Base-by-base conservation (phyloP, 768 basidiomycete genomes). In the Jaapia argillacea region DNA sequence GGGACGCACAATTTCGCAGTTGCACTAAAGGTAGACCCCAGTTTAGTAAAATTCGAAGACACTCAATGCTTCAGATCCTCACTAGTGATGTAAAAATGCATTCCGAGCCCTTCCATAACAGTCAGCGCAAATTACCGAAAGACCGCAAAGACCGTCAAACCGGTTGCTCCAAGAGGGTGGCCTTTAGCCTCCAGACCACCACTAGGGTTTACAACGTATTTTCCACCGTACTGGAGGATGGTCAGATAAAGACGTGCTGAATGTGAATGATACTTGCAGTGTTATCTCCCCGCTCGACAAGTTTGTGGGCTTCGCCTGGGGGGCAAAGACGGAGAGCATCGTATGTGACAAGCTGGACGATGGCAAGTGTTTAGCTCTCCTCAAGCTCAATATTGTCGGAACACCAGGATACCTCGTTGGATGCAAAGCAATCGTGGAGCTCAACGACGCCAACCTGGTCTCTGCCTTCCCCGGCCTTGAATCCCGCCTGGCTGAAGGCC, bases 101-200 rank as follows among this genome's bases (percentile, higher is more conserved):
- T 88, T 22, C 81, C 85, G 12, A 89, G 63, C 2, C n/a, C n/a
- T n/a, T n/a, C n/a, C n/a, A n/a, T n/a, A n/a, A n/a, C n/a, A n/a
- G n/a, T n/a, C n/a, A n/a, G n/a, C n/a, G n/a, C n/a, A n/a, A n/a
- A n/a, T n/a, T n/a, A n/a, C n/a, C n/a, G n/a, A n/a, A n/a, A n/a
- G n/a, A n/a, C n/a, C n/a, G n/a, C n/a, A n/a, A n/a, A n/a, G n/a
- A n/a, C n/a, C n/a, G n/a, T n/a, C n/a, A n/a, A n/a, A 10, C 86
- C 86, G 14, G 83, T 87, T 1, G 86, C 85, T 28, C 86, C 85
- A 16, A 89, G 70, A 2, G 88, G 87, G 54, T 90, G 85, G 2
- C 88, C 88, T 55, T 89, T 91, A n/a, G 85, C 84, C 55, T 91
- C 85, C 13, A 91, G 70, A 0, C 88, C 88, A 21, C 88, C 88